Evolutionary conservation across 805 yeast species (phyloP), one percentile per base, ranked within the genome.

Genomic region (Pichia scutulata): DNA sequence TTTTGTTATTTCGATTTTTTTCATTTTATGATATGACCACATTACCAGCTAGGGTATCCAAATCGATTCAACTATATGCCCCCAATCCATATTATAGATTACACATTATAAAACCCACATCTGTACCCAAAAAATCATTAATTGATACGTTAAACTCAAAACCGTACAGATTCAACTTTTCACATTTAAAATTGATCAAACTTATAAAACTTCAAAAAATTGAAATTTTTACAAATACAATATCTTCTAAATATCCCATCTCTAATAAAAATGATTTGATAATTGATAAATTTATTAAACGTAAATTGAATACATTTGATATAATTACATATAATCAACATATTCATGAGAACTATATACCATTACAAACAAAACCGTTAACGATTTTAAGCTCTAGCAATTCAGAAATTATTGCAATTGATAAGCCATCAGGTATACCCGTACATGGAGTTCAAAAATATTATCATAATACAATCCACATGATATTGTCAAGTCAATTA

Each of bases 401-500:
- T 39, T 21, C 36, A 9, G n/a, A 41, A 2, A n/a, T 50, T 14
- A 16, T 52, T 7, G 78, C 76, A n/a, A 69, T 76, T 8, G 63
- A 73, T 55, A 77, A 77, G 54, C 81, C 81, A 0, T 60, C 70
- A 1, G 81, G 81, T 0, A 62, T 76, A 4, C 80, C 81, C 3
- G 74, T 78, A 1, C 82, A 77, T 55, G 80, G 81, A 0, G 70
- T 75, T 3, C 74, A 75, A 19, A 67, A 62, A 41, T 76, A 70
- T 56, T 55, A 61, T 47, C 65, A 70, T 55, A 77, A 76, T 56
- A 62, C 75, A 4, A 52, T 77, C n/a, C 68, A 72, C 4, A 77
- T 73, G 57, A 70, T 75, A 4, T 46, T 75, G 39, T 68, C 72
- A 48, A 52, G 61, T 28, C 72, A 71, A 13, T 28, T 44, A 10